Evolutionary conservation across 257 asterid genomes (phyloP).

Genomic region (Solanum peruvianum): DNA sequence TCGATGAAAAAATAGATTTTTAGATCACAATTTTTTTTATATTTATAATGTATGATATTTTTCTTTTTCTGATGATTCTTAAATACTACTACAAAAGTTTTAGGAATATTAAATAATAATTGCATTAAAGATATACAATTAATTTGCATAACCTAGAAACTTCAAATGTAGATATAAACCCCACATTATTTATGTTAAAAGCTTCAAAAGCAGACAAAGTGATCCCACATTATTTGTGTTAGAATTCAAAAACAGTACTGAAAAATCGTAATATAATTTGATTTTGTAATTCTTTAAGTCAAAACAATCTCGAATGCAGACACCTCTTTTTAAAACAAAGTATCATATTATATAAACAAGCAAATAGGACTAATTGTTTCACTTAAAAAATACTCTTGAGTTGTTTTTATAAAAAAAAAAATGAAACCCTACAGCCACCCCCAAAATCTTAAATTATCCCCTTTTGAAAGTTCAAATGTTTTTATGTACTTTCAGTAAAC

Average conservation of each 20-base stretch:
- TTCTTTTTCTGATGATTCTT: background rate
- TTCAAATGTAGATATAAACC: background rate
- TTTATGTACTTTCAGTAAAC: too few species aligned
- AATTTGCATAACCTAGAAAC: background rate
- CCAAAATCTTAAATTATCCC: too few species aligned
- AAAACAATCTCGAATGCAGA: background rate
- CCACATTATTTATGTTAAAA: background rate
- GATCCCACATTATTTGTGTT: too few species aligned
- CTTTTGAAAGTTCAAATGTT: too few species aligned
- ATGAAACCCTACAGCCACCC: background rate
- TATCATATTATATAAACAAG: background rate
- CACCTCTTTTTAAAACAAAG: background rate
- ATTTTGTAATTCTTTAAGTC: too few species aligned
- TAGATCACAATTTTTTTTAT: background rate
- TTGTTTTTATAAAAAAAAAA: too few species aligned
- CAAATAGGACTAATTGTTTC: background rate
- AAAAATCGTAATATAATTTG: background rate
- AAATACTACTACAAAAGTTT: background rate
- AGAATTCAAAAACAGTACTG: too few species aligned
- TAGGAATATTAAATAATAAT: background rate
- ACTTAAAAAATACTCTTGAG: too few species aligned
- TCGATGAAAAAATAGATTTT: background rate
- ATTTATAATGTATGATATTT: background rate
- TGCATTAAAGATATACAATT: too few species aligned
- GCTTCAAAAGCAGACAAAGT: too few species aligned